phyloP scores from a whole-genome alignment of 2,329 filamentous ascomycete species.

The Penicillium sp. region DNA sequence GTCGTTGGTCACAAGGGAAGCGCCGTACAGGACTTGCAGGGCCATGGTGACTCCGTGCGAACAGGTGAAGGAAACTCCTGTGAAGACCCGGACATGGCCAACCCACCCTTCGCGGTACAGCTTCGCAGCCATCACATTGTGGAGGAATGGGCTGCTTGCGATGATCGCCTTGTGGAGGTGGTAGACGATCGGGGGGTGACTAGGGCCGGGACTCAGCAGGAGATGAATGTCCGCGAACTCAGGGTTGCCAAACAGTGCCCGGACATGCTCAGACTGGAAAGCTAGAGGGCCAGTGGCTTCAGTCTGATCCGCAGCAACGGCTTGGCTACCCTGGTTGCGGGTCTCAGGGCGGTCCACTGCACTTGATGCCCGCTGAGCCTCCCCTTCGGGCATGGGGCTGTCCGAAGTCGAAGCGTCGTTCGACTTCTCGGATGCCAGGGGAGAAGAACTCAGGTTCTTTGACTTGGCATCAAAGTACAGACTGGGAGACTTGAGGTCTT shows the following conservation, averaged over 20 bases:
- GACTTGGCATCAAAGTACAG: slow-evolving; percentile 13
- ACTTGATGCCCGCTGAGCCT: neutral
- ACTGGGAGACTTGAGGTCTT: neutral
- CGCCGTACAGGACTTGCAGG: slow-evolving; percentile 3
- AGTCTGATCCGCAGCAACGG: neutral
- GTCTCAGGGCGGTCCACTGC: neutral
- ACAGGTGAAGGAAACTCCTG: neutral
- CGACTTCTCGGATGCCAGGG: neutral
- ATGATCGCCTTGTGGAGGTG: slow-evolving; percentile 5
- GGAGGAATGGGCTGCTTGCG: slow-evolving; percentile 3
- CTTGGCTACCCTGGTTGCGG: neutral
- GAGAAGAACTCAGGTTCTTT: neutral
- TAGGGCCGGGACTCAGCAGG: neutral
- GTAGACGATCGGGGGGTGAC: neutral
- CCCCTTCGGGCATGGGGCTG: neutral
- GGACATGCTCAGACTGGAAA: neutral
- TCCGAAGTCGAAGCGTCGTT: neutral
- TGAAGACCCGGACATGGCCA: neutral
- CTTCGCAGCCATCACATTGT: neutral
- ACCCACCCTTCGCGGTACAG: neutral
- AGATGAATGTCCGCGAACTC: slow-evolving; percentile 6
- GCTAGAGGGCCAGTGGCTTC: neutral
- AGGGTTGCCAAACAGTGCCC: neutral
- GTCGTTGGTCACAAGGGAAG: neutral
- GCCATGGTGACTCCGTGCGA: slow-evolving; percentile 3